Percentiles rank a stretch among this genome's conserved stretches.
These are phyloP conservation scores for Carex myosuroides DNA, from an alignment of 176 grass and related monocot genomes.

Conservation along the genomic window DNA sequence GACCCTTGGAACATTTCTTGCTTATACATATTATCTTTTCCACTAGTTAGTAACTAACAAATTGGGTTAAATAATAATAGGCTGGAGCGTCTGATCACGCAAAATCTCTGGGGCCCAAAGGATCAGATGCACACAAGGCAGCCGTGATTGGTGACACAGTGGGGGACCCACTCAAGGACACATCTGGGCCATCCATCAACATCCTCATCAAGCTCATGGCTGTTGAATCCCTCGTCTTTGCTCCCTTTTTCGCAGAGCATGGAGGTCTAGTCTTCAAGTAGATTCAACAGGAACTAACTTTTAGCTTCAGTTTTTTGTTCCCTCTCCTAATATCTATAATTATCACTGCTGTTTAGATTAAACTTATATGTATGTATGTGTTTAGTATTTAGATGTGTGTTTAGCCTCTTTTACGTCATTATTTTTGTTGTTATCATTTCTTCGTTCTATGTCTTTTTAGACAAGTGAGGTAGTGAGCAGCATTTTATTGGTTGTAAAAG, in stretches of 20 bases:
- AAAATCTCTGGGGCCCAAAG: conserved; percentile 68
- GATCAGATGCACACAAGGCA: conserved; percentile 75
- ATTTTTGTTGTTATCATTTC: not conserved
- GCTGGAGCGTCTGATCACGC: conserved; percentile 77
- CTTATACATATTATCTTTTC: not conserved
- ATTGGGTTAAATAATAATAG: conserved; percentile 34
- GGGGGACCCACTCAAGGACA: conserved; percentile 85
- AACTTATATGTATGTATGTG: not conserved
- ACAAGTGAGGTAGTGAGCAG: not conserved
- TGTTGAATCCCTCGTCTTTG: conserved; percentile 79
- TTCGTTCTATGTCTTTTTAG: not conserved
- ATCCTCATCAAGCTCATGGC: conserved; percentile 97
- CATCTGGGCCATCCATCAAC: conserved; percentile 79
- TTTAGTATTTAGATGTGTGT: not conserved
- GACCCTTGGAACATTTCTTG: not conserved
- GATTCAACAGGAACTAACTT: conserved; percentile 10
- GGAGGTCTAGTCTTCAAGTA: conserved; percentile 67
- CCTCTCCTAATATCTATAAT: not conserved
- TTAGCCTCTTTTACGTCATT: not conserved
- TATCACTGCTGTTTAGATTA: not conserved
- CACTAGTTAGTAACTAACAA: not conserved
- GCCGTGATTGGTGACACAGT: conserved; percentile 83
- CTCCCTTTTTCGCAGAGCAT: conserved; percentile 73
- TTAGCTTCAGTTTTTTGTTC: not conserved
- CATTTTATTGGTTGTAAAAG: not conserved